A percentile compares a stretch with the other conserved stretches of the same genome.
phyloP scores from a whole-genome alignment of 805 yeast genomes.

The Maudiozyma turicensis region DNA sequence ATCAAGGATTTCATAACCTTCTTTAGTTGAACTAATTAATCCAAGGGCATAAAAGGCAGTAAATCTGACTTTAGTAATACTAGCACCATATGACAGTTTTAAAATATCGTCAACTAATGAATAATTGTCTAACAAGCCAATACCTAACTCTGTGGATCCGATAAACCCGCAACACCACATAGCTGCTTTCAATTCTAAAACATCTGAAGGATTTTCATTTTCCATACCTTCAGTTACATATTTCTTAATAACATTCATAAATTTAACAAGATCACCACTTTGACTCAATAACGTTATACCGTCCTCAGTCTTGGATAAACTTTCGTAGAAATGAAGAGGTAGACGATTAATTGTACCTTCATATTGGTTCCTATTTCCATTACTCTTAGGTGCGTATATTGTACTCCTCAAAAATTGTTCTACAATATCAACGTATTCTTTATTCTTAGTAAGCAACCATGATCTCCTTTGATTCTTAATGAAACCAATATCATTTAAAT shows the following conservation, averaged over 20 bases:
- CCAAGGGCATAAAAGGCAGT: slow-evolving; percentile 74
- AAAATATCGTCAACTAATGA: slow-evolving; percentile 47
- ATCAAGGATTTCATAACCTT: slow-evolving; percentile 78
- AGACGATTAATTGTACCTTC: slow-evolving; percentile 13
- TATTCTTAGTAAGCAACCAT: slow-evolving; percentile 48
- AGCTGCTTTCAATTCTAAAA: slow-evolving; percentile 54
- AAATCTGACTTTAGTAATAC: slow-evolving; percentile 56
- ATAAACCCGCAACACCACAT: slow-evolving; percentile 85
- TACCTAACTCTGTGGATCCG: slow-evolving; percentile 64
- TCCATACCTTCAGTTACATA: slow-evolving; percentile 20
- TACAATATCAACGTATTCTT: slow-evolving; percentile 38
- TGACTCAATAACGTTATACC: slow-evolving; percentile 57
- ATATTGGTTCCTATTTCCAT: background rate
- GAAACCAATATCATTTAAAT: slow-evolving; percentile 48
- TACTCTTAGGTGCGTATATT: background rate
- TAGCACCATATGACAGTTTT: slow-evolving; percentile 37
- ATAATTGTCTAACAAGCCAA: slow-evolving; percentile 44
- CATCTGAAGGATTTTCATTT: slow-evolving; percentile 20
- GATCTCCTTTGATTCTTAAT: slow-evolving; percentile 54
- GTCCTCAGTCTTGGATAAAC: slow-evolving; percentile 68
- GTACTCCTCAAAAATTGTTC: slow-evolving; percentile 31
- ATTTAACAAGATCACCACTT: slow-evolving; percentile 36
- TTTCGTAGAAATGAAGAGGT: slow-evolving; percentile 71
- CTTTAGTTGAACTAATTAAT: slow-evolving; percentile 55
- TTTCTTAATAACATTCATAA: slow-evolving; percentile 29